Evolutionary conservation across 139 green algal genomes (phyloP).

Genomic region (Pseudopediastrum boryanum): DNA sequence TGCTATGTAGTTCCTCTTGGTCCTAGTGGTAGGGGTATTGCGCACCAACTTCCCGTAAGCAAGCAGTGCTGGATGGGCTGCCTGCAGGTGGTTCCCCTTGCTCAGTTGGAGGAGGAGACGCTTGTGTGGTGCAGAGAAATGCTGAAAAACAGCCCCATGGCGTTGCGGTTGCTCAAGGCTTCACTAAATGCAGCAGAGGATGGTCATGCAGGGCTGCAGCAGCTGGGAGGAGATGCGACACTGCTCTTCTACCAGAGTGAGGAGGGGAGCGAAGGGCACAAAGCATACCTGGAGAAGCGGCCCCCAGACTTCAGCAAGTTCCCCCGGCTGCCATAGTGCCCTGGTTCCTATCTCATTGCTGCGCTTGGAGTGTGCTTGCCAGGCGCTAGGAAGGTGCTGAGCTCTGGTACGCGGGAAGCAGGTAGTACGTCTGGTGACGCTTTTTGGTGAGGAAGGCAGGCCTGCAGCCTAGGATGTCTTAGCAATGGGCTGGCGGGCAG

Average conservation of each 20-base stretch:
- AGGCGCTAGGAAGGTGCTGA: too few relatives aligned
- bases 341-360: too few relatives aligned
- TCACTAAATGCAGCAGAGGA: constrained; percentile 96
- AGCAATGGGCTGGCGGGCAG: too few relatives aligned
- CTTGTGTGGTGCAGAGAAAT: constrained; percentile 96
- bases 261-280: constrained; percentile 91
- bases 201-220: constrained; percentile 91
- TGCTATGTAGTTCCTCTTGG: too few relatives aligned
- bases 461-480: too few relatives aligned
- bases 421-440: too few relatives aligned
- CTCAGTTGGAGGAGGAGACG: constrained; percentile 88
- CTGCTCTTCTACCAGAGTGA: constrained; percentile 95
- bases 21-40: too few relatives aligned
- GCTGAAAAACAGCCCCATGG: constrained; percentile 91
- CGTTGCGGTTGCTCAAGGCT: constrained; percentile 91
- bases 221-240: constrained; percentile 95
- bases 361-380: too few relatives aligned
- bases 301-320: constrained; percentile 93
- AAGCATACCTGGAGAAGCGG: constrained; percentile 89
- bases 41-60: too few relatives aligned
- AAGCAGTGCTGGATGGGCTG: too few relatives aligned
- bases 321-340: constrained; percentile 76
- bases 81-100: constrained; percentile 86
- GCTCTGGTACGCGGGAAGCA: too few relatives aligned
- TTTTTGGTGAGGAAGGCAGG: too few relatives aligned